Evolutionary conservation across 805 yeast genomes (phyloP), one percentile per base, ranked within the genome.

Genomic region (Ogataea corticis): DNA sequence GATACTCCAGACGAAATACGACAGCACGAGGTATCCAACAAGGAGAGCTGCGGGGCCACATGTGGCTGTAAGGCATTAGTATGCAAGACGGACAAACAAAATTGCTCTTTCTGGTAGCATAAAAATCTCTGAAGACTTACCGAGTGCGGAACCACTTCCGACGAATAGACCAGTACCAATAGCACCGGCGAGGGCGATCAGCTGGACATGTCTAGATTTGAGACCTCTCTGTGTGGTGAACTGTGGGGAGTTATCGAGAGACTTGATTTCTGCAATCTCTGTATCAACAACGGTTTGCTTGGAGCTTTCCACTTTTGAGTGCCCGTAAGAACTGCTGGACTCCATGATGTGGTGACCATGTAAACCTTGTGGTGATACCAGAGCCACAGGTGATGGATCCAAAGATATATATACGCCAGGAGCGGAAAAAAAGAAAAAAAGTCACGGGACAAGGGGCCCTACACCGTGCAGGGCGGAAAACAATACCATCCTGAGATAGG

Each of bases 141-240:
- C 44, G 3, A 50, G 39, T 16, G 54, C 73, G 10, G 70, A 65
- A 33, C 80, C 80, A n/a, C 75, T 68, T 48, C 80, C 80, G 38
- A 77, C 69, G 46, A 76, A 73, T 38, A 76, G 63, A 38, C 80
- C 81, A 13, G 87, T 82, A 61, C 90, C 90, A 51, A 83, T 81
- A 45, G 83, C 77, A 55, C 87, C 87, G 46, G 87, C 88, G 41
- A 84, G 72, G 21, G 88, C 85, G 45, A 82, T 77, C 79, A 82
- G 77, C 62, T 80, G 85, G 44, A 77, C 66, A 50, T 77, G 81
- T 56, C 81, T 68, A 21, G 69, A 55, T 51, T 74, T 71, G 48
- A 77, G 65, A 33, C 73, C 70, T 52, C 76, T 64, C 33, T 77
- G 72, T 5, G 59, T 56, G 31, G 50, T 46, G 32, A 38, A 43